Evolutionary conservation across 345 rosid species (phyloP).

Genomic region (Acer campestre): DNA sequence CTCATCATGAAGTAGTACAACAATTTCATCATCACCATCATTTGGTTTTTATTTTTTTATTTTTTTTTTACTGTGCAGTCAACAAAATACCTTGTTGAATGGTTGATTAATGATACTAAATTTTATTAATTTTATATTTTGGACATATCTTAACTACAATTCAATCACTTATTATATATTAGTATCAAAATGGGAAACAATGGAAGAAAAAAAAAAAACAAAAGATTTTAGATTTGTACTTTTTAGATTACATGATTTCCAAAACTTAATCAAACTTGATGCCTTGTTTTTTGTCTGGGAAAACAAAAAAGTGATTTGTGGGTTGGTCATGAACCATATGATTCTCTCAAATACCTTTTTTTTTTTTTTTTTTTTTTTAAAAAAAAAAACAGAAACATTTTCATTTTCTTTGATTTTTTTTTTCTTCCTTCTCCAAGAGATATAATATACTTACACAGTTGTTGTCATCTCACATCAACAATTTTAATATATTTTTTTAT

Average conservation of each 20-base stretch:
- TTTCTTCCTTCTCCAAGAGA: neutral
- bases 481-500: neutral
- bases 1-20: neutral
- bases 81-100: neutral
- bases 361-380: too few species aligned
- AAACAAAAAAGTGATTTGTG: slow-evolving; percentile 25
- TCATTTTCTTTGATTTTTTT: neutral
- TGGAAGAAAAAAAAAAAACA: neutral
- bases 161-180: neutral
- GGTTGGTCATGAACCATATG: slow-evolving; percentile 24
- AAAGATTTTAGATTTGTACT: slow-evolving; percentile 14
- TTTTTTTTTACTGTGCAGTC: neutral
- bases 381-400: slow-evolving; percentile 7
- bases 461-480: slow-evolving; percentile 8
- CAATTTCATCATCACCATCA: neutral
- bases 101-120: neutral
- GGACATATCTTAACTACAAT: neutral
- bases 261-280: slow-evolving; percentile 3
- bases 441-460: neutral
- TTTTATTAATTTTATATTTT: neutral
- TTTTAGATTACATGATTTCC: slow-evolving; percentile 5
- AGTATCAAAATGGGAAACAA: neutral
- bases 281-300: slow-evolving; percentile 17
- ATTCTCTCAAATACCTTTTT: slow-evolving; percentile 16
- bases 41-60: neutral